These are phyloP conservation scores for Coprinopsis cinerea DNA, from an alignment of 768 basidiomycete species.

Conservation along the genomic window DNA sequence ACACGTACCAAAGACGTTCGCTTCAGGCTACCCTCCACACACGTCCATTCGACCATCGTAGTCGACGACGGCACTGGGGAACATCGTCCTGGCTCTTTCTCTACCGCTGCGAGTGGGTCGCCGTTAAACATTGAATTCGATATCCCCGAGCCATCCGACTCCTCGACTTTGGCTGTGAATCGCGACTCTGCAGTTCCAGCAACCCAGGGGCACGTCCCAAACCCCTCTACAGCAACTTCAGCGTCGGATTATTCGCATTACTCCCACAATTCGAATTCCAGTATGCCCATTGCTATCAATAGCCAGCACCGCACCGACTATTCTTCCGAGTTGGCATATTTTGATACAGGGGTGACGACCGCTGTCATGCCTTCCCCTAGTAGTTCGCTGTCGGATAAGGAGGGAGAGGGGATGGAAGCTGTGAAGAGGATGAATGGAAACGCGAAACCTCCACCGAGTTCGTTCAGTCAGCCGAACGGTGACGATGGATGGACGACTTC, in stretches of 20 bases:
- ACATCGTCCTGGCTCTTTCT: too few species aligned
- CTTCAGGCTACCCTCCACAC: background rate
- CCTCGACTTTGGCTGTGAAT: too few species aligned
- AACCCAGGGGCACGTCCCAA: background rate
- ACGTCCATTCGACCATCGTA: too few species aligned
- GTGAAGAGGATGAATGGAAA: background rate
- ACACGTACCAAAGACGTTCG: background rate
- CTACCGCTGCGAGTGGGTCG: too few species aligned
- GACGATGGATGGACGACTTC: background rate
- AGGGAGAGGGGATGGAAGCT: background rate
- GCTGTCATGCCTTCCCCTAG: too few species aligned
- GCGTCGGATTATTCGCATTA: background rate
- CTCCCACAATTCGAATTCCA: background rate
- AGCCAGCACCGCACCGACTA: background rate
- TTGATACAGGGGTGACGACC: slow-evolving; percentile 5
- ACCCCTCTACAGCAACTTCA: background rate
- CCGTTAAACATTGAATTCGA: slow-evolving; percentile 4
- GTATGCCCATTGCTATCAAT: background rate
- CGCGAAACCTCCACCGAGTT: background rate
- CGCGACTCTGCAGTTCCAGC: background rate
- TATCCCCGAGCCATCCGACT: background rate
- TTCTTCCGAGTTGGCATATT: slow-evolving; percentile 2
- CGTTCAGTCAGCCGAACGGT: background rate
- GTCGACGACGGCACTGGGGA: too few species aligned
- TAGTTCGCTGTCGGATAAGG: background rate